Evolutionary conservation across 495 filamentous ascomycete species (phyloP).

Genomic region (Aspergillus carlsbadensis): DNA sequence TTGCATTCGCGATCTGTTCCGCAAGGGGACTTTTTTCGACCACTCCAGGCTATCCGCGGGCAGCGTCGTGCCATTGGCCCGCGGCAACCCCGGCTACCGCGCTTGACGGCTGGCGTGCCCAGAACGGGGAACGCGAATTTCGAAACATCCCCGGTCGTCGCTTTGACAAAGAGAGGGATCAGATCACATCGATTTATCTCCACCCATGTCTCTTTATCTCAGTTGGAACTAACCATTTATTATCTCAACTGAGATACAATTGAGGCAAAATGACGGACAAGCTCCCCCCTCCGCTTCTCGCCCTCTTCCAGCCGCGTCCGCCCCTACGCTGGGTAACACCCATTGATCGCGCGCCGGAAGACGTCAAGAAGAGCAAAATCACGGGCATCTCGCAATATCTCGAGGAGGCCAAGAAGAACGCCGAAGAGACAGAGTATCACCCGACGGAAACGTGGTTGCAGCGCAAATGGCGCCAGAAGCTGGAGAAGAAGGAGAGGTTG

Average conservation of each 20-base stretch:
- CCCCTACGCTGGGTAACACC: constrained; percentile 87
- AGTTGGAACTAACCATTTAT: background rate
- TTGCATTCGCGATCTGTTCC: constrained; percentile 2
- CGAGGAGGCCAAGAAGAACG: constrained; percentile 64
- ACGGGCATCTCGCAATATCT: constrained; percentile 73
- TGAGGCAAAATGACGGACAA: constrained; percentile 80
- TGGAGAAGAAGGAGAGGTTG: constrained; percentile 69
- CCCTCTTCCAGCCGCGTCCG: constrained; percentile 91
- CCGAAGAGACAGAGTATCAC: constrained; percentile 68
- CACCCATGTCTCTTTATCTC: constrained; percentile 10
- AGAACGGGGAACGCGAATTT: constrained; percentile 6
- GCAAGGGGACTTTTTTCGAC: constrained; percentile 15
- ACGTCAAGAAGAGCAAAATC: constrained; percentile 66
- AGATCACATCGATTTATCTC: background rate
- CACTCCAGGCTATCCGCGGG: constrained; percentile 22
- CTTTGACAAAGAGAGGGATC: background rate
- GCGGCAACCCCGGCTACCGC: constrained; percentile 26
- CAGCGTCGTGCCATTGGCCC: constrained; percentile 22
- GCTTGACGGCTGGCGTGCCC: constrained; percentile 9
- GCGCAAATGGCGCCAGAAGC: constrained; percentile 71
- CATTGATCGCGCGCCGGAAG: constrained; percentile 77
- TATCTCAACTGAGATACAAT: background rate
- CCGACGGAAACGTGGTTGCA: constrained; percentile 94
- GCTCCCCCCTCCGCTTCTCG: constrained; percentile 86
- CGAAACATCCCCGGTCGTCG: background rate